Conservation (phyloP, 164 flowering plant species). For the Aristolochia californica region DNA sequence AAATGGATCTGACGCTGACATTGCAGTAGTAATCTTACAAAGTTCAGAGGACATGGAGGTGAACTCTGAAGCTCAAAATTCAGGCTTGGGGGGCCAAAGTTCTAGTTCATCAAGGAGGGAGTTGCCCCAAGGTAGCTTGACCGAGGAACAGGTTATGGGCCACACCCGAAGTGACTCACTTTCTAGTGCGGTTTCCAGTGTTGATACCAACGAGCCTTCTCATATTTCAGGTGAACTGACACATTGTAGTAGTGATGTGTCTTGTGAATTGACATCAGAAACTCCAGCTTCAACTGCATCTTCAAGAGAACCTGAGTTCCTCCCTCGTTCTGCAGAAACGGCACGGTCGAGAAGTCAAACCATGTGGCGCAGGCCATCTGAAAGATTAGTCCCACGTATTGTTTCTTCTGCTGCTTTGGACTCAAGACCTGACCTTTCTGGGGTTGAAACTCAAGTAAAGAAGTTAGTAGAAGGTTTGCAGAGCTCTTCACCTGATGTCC, state of each 20-base stretch:
- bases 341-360: conserved; percentile 49
- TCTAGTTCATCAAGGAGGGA: conserved; percentile 29
- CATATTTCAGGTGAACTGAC: conserved; percentile 26
- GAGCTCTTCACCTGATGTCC: conserved; percentile 29
- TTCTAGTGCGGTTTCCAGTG: conserved; percentile 10
- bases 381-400: conserved; percentile 50
- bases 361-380: conserved; percentile 71
- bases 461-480: conserved; percentile 38
- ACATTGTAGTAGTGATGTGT: conserved; percentile 50
- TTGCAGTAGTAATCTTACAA: conserved; percentile 25
- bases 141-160: conserved; percentile 12
- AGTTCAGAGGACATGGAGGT: conserved; percentile 33
- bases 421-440: conserved; percentile 53
- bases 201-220: conserved; percentile 25
- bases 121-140: conserved; percentile 17
- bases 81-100: conserved; percentile 22
- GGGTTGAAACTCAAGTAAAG: conserved; percentile 53
- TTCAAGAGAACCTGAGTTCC: conserved; percentile 38
- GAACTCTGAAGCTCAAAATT: conserved; percentile 19
- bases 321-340: conserved; percentile 23
- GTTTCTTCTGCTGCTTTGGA: conserved; percentile 48
- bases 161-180: conserved; percentile 8
- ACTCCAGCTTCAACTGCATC: conserved; percentile 19
- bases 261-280: conserved; percentile 49
- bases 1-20: conserved; percentile 41